phyloP scores from a whole-genome alignment of 352 stramenopile species.

The Phytophthora melonis region DNA sequence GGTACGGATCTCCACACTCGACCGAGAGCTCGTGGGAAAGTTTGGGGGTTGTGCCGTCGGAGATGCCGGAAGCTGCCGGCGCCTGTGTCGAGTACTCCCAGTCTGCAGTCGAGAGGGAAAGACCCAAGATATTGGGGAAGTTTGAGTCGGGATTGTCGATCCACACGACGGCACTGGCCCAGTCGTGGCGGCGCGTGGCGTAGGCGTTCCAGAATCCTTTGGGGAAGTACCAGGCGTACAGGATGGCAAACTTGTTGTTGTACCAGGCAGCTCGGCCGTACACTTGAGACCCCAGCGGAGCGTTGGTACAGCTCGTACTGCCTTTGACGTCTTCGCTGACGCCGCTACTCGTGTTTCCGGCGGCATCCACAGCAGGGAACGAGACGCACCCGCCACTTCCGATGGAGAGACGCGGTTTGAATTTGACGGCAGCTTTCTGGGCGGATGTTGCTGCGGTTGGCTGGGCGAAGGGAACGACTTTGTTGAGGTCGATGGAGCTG shows the following conservation, averaged over 20 bases:
- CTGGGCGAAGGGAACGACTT: constrained; percentile 15
- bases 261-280: constrained; percentile 25
- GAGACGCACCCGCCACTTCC: constrained; percentile 4
- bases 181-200: constrained; percentile 20
- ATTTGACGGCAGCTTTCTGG: constrained; percentile 16
- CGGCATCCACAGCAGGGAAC: constrained; percentile 20
- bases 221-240: constrained; percentile 33
- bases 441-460: constrained; percentile 7
- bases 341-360: constrained; percentile 13
- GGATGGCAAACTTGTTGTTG: constrained; percentile 22
- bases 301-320: constrained; percentile 1
- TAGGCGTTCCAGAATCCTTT: constrained; percentile 22
- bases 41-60: constrained; percentile 13
- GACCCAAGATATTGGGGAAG: constrained; percentile 8
- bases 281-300: constrained; percentile 22
- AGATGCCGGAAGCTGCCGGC: constrained; percentile 7
- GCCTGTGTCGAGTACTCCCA: constrained; percentile 20
- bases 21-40: constrained; percentile 12
- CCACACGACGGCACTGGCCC: constrained; percentile 27
- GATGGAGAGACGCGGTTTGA: constrained; percentile 24
- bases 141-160: constrained; percentile 13
- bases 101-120: constrained; percentile 15
- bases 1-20: constrained; percentile 7
- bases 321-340: constrained; percentile 8
- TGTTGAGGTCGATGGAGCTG: constrained; percentile 14